These are phyloP conservation scores for Stachybotrys chartarum DNA, from an alignment of 2,329 filamentous ascomycete genomes.

Conservation along the genomic window DNA sequence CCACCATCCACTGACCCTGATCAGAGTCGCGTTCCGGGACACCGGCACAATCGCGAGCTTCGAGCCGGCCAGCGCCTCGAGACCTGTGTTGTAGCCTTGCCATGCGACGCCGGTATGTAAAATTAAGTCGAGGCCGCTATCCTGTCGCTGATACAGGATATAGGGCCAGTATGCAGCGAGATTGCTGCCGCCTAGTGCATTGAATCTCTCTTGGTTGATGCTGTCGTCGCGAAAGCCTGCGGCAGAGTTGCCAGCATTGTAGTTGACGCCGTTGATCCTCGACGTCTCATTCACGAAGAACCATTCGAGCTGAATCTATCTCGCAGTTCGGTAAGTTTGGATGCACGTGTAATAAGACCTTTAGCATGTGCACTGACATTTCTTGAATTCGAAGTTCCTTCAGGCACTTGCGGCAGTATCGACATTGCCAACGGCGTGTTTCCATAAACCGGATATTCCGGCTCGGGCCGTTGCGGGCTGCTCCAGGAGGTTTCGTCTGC, in stretches of 20 bases:
- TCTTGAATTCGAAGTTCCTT: background rate
- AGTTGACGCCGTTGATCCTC: constrained; percentile 1
- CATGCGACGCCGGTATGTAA: background rate
- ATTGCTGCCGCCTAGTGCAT: background rate
- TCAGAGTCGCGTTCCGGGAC: background rate
- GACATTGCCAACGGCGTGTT: background rate
- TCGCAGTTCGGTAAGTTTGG: background rate
- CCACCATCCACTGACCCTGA: background rate
- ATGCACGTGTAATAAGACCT: no score
- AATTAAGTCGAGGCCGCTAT: background rate
- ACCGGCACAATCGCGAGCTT: background rate
- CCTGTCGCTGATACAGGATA: background rate
- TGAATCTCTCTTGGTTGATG: background rate
- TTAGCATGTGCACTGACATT: background rate
- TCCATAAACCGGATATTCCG: background rate
- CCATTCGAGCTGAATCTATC: background rate
- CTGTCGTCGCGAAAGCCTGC: background rate
- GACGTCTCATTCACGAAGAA: background rate
- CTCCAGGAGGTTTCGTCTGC: background rate
- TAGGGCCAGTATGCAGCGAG: background rate
- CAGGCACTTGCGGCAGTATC: background rate
- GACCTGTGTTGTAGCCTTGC: background rate
- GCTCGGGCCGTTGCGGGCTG: background rate
- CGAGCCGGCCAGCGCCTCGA: background rate
- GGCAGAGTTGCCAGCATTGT: background rate